A percentile compares a stretch with the other conserved stretches of the same genome.
phyloP scores from a whole-genome alignment of 139 green algal genomes.

The Chlamydomonas sp. region DNA sequence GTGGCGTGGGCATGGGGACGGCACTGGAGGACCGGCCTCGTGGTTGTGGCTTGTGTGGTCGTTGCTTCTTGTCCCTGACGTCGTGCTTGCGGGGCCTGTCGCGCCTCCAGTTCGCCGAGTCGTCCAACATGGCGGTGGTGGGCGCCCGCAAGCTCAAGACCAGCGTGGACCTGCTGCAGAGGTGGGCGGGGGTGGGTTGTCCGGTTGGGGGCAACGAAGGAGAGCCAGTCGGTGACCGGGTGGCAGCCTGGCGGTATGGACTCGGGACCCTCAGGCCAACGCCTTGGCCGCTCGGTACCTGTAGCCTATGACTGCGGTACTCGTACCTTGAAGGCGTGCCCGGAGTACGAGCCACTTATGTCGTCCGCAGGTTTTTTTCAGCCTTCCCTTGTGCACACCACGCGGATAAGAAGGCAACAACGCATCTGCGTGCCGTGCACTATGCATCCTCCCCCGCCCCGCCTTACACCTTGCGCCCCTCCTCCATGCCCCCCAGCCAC shows the following conservation, averaged over 20 bases:
- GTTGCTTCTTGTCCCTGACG: too few species aligned
- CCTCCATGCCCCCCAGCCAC: background rate
- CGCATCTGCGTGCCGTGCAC: background rate
- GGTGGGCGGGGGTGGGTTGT: background rate
- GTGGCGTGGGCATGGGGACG: too few species aligned
- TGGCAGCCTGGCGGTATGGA: background rate
- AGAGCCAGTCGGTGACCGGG: background rate
- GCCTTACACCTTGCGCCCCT: background rate
- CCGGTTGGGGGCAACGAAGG: background rate
- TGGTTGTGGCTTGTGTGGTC: too few species aligned
- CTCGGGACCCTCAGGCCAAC: too few species aligned
- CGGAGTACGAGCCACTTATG: too few species aligned
- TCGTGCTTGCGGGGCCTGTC: too few species aligned
- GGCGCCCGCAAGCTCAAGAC: conserved; percentile 23
- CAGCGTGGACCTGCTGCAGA: conserved; percentile 23
- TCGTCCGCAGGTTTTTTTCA: too few species aligned
- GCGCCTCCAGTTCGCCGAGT: background rate
- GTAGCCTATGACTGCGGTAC: too few species aligned
- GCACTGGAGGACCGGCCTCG: too few species aligned
- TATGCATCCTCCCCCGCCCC: background rate
- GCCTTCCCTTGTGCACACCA: too few species aligned
- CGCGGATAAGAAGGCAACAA: background rate
- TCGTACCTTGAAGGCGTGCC: too few species aligned
- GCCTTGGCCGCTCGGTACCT: too few species aligned
- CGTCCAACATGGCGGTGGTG: conserved; percentile 33